phyloP scores from a whole-genome alignment of 2,329 filamentous ascomycete genomes.

The Trichoderma sp. region DNA sequence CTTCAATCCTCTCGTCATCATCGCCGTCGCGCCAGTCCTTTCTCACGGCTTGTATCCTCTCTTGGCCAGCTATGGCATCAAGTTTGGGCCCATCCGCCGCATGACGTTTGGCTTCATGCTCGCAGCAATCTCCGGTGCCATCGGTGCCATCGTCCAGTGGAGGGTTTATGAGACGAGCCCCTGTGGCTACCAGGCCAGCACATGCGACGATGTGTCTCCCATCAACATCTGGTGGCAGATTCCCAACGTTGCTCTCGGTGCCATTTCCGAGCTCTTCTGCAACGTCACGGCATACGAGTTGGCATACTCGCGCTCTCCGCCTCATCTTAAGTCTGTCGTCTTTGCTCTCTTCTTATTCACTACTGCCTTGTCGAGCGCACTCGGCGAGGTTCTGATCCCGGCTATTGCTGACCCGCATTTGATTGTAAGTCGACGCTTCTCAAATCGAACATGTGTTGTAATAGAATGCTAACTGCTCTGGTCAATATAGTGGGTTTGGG shows the following conservation, averaged over 20 bases:
- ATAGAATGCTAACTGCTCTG: constrained; percentile 10
- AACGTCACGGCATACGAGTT: constrained; percentile 23
- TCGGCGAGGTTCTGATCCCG: constrained; percentile 23
- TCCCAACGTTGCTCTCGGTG: constrained; percentile 21
- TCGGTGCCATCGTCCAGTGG: constrained; percentile 25
- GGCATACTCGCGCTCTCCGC: constrained; percentile 23
- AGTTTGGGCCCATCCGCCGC: constrained; percentile 24
- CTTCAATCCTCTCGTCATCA: constrained; percentile 25
- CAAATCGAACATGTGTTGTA: not conserved
- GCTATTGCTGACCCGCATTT: constrained; percentile 22
- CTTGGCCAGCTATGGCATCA: constrained; percentile 16
- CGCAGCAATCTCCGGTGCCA: constrained; percentile 20
- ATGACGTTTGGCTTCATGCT: constrained; percentile 25
- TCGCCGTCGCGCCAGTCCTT: constrained; percentile 20
- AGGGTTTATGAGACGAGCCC: constrained; percentile 22
- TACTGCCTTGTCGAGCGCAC: constrained; percentile 24
- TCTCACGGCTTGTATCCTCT: constrained; percentile 23
- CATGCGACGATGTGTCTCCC: constrained; percentile 22
- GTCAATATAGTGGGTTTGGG: constrained; percentile 32
- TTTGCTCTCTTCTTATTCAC: constrained; percentile 24
- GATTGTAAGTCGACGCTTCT: constrained; percentile 19
- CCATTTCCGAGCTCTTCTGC: constrained; percentile 25
- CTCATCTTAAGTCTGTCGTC: constrained; percentile 25
- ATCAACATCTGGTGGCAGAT: constrained; percentile 27
- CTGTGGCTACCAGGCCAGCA: constrained; percentile 24